Percentiles rank a stretch among this genome's conserved stretches.
phyloP scores from a whole-genome alignment of 2,329 filamentous ascomycete genomes.

The Penicillium sp. region DNA sequence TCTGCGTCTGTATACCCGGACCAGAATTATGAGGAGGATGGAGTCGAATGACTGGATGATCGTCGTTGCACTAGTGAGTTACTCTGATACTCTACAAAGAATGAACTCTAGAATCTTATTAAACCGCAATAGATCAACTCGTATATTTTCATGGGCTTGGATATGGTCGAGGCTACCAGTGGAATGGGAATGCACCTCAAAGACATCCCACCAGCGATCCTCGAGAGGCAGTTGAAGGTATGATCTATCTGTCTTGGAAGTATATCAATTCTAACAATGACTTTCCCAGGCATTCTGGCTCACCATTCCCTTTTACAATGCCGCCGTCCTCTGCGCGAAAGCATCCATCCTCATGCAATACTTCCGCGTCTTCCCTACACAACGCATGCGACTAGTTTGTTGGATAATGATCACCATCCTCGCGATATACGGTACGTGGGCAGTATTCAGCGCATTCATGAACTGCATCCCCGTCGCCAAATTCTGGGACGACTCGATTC shows the following conservation, averaged over 20 bases:
- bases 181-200: constrained; percentile 38
- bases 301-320: constrained; percentile 41
- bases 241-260: not conserved
- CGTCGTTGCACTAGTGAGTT: constrained; percentile 33
- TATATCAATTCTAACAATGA: not conserved
- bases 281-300: constrained; percentile 37
- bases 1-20: constrained; percentile 35
- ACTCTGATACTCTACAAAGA: not conserved
- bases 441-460: constrained; percentile 37
- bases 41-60: constrained; percentile 42
- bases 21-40: constrained; percentile 32
- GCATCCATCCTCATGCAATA: constrained; percentile 53
- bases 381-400: constrained; percentile 36
- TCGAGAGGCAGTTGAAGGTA: constrained; percentile 37
- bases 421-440: constrained; percentile 38
- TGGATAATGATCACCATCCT: constrained; percentile 39
- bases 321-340: constrained; percentile 44
- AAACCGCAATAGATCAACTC: constrained; percentile 29
- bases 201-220: constrained; percentile 30
- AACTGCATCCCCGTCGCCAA: constrained; percentile 39
- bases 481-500: constrained; percentile 33
- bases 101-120: not conserved
- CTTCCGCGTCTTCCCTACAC: constrained; percentile 46
- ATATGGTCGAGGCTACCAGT: constrained; percentile 34
- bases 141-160: constrained; percentile 37